Percentiles rank a stretch among this genome's conserved stretches.
Evolutionary conservation across 306 rosid species (phyloP).

Genomic region (Senna siamea): DNA sequence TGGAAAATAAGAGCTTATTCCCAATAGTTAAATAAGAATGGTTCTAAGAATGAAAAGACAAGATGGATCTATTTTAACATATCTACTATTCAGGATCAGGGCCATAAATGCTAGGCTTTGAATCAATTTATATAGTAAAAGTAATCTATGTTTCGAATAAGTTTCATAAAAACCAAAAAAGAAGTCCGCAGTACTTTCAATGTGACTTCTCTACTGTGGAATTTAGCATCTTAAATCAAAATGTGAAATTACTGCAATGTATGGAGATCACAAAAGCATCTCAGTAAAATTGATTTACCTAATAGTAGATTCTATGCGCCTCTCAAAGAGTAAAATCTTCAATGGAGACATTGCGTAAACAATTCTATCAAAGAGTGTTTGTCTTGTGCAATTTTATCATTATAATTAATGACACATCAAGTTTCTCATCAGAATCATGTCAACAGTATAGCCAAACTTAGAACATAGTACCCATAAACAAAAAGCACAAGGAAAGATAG

Average conservation of each 20-base stretch:
- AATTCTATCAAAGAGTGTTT: slow-evolving; percentile 16
- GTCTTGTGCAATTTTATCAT: slow-evolving; percentile 30
- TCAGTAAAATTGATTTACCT: slow-evolving; percentile 16
- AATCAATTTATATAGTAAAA: background rate
- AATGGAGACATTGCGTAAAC: slow-evolving; percentile 20
- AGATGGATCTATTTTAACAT: slow-evolving; percentile 19
- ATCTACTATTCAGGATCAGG: slow-evolving; percentile 2
- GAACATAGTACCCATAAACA: background rate
- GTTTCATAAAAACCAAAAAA: background rate
- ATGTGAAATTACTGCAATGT: slow-evolving; percentile 11
- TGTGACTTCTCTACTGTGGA: slow-evolving; percentile 10
- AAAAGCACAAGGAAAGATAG: slow-evolving; percentile 36
- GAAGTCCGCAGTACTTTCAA: background rate
- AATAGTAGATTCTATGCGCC: background rate
- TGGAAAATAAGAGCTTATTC: slow-evolving; percentile 1
- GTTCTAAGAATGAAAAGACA: slow-evolving; percentile 9
- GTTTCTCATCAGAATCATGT: slow-evolving; percentile 34
- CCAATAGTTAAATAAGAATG: background rate
- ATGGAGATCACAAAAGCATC: slow-evolving; percentile 6
- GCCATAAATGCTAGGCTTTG: background rate
- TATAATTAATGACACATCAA: slow-evolving; percentile 25
- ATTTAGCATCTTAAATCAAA: slow-evolving; percentile 5
- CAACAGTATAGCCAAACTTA: slow-evolving; percentile 30
- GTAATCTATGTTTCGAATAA: background rate
- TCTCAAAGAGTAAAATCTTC: slow-evolving; percentile 1